These are phyloP conservation scores for Arthroderma sp. DNA, from an alignment of 2,329 filamentous ascomycete genomes.

Conservation along the genomic window DNA sequence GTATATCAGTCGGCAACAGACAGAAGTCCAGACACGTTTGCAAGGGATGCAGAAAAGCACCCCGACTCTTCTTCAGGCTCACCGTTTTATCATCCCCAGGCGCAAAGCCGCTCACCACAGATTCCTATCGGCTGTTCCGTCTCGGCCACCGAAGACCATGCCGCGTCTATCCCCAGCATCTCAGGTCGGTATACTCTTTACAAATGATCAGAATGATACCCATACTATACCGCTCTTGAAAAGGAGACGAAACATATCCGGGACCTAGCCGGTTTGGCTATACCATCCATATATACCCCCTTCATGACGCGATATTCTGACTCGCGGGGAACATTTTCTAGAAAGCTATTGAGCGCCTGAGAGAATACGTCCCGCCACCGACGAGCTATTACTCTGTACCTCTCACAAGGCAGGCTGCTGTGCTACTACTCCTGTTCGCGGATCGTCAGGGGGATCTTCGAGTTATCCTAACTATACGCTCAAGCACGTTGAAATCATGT, in stretches of 20 bases:
- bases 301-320: background rate
- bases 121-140: too few species aligned
- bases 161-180: slow-evolving; percentile 13
- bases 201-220: background rate
- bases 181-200: slow-evolving; percentile 9
- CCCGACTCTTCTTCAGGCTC: too few species aligned
- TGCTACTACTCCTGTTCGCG: slow-evolving; percentile 76
- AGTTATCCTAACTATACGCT: slow-evolving; percentile 50
- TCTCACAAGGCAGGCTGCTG: slow-evolving; percentile 60
- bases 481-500: slow-evolving; percentile 46
- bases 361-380: slow-evolving; percentile 43
- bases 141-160: slow-evolving; percentile 4
- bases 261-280: too few species aligned
- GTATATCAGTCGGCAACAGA: background rate
- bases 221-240: background rate
- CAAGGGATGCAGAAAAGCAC: too few species aligned
- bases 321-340: slow-evolving; percentile 11
- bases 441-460: slow-evolving; percentile 67
- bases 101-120: too few species aligned
- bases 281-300: too few species aligned
- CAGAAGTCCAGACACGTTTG: background rate
- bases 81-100: too few species aligned
- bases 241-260: too few species aligned
- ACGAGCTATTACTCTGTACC: slow-evolving; percentile 46
- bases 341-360: slow-evolving; percentile 43